Percentiles rank a stretch among this genome's conserved stretches.
Evolutionary conservation across 768 basidiomycete species (phyloP).

Genomic region (Mycena filopes): DNA sequence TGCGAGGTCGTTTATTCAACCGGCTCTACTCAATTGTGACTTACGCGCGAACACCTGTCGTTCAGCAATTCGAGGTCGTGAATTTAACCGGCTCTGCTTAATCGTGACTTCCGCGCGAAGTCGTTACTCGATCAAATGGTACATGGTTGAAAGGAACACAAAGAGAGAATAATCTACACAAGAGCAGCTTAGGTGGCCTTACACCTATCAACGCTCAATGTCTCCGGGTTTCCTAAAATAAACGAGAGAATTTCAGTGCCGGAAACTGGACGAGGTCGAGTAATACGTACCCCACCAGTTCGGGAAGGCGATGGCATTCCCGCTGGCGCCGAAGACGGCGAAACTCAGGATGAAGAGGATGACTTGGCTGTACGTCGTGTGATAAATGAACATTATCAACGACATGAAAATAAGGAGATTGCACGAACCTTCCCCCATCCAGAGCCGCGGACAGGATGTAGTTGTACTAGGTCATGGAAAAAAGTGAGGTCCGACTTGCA

Average conservation of each 20-base stretch:
- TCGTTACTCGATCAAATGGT: too few relatives aligned
- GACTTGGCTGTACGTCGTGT: constrained; percentile 48
- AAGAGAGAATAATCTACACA: background rate
- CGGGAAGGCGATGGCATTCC: constrained; percentile 54
- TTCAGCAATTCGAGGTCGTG: too few relatives aligned
- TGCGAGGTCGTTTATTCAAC: too few relatives aligned
- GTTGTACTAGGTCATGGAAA: constrained; percentile 45
- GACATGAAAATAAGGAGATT: background rate
- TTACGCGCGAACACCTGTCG: too few relatives aligned
- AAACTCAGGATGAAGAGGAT: constrained; percentile 60
- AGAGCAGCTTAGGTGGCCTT: constrained; percentile 1
- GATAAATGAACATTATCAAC: background rate
- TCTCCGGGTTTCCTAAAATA: constrained; percentile 12
- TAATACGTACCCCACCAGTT: constrained; percentile 45
- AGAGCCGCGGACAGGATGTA: constrained; percentile 60
- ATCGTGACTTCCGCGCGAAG: too few relatives aligned
- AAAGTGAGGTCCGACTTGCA: background rate
- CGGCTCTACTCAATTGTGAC: too few relatives aligned
- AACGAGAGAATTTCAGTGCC: constrained; percentile 16
- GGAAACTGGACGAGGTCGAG: background rate
- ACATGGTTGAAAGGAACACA: too few relatives aligned
- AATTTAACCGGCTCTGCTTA: too few relatives aligned
- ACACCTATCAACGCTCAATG: constrained; percentile 20
- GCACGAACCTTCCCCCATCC: constrained; percentile 49
- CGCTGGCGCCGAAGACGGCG: constrained; percentile 50